A percentile compares a stretch with the other conserved stretches of the same genome.
Evolutionary conservation across 495 filamentous ascomycete species (phyloP).

Genomic region (Parathielavia appendiculata): DNA sequence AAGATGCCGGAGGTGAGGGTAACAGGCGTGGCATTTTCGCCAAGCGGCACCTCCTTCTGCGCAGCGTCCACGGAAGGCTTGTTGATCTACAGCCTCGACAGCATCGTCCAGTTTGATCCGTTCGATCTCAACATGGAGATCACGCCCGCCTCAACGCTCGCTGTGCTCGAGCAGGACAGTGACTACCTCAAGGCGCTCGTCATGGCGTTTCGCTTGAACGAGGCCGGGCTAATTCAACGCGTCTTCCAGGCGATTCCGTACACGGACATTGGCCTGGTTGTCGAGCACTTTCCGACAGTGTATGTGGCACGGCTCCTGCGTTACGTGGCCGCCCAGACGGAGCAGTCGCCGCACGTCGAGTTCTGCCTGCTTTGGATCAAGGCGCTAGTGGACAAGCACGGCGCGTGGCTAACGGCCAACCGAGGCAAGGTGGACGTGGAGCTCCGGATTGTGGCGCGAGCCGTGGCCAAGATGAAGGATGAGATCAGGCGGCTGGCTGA

Average conservation of each 20-base stretch:
- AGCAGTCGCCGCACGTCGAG: constrained; percentile 86
- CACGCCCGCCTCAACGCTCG: constrained; percentile 74
- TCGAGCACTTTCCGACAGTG: constrained; percentile 72
- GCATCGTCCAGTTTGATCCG: constrained; percentile 77
- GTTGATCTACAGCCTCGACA: constrained; percentile 85
- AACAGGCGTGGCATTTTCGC: constrained; percentile 76
- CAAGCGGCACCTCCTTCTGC: constrained; percentile 84
- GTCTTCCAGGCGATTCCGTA: constrained; percentile 83
- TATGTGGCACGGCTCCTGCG: constrained; percentile 78
- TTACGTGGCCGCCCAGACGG: constrained; percentile 80
- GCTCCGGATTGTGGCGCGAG: constrained; percentile 70
- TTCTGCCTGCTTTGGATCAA: constrained; percentile 92
- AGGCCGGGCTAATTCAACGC: constrained; percentile 64
- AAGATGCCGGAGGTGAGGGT: constrained; percentile 82
- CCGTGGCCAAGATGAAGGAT: constrained; percentile 67
- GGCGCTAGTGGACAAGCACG: constrained; percentile 74
- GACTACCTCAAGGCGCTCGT: constrained; percentile 88
- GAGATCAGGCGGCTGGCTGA: constrained; percentile 72
- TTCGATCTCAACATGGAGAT: constrained; percentile 92
- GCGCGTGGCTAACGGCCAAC: constrained; percentile 75
- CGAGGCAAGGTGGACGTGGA: constrained; percentile 70
- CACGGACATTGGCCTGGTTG: constrained; percentile 69
- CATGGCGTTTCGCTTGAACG: constrained; percentile 94
- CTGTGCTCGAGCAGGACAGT: constrained; percentile 63
- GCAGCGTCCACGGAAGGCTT: constrained; percentile 92